Percentiles rank a stretch among this genome's conserved stretches.
These are phyloP conservation scores for Cladosporium cucumerinum DNA, from an alignment of 2,329 filamentous ascomycete genomes.

Conservation along the genomic window DNA sequence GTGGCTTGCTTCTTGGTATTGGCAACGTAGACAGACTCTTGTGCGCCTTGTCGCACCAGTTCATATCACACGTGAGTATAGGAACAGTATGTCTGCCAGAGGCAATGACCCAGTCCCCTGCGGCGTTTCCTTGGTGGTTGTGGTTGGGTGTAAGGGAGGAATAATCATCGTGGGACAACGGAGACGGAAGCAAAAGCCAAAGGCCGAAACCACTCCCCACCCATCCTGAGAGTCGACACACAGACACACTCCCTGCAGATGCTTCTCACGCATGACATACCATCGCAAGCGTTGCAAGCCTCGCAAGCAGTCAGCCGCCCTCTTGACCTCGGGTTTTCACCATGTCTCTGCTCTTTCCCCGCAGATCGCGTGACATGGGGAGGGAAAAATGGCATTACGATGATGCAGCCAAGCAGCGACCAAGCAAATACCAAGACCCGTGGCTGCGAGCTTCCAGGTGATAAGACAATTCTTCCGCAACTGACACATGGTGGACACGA, in stretches of 20 bases:
- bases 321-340: conserved; percentile 1
- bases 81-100: not conserved
- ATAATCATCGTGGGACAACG: not conserved
- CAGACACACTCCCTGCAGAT: not conserved
- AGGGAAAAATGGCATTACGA: not conserved
- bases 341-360: not conserved
- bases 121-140: not conserved
- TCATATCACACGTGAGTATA: not conserved
- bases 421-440: conserved; percentile 8
- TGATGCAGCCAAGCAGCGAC: conserved; percentile 1
- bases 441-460: conserved; percentile 7
- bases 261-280: not conserved
- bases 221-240: not conserved
- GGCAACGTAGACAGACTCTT: not conserved
- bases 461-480: not conserved
- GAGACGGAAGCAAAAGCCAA: not conserved
- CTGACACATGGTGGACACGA: not conserved
- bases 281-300: not conserved
- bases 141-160: not conserved
- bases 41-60: not conserved
- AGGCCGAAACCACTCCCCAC: not conserved
- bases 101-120: not conserved
- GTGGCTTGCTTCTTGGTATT: not conserved
- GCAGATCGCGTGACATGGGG: conserved; percentile 5
- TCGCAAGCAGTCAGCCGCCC: not conserved